A percentile compares a stretch with the other conserved stretches of the same genome.
phyloP scores from a whole-genome alignment of 306 rosid species.

The Acmispon strigosus region DNA sequence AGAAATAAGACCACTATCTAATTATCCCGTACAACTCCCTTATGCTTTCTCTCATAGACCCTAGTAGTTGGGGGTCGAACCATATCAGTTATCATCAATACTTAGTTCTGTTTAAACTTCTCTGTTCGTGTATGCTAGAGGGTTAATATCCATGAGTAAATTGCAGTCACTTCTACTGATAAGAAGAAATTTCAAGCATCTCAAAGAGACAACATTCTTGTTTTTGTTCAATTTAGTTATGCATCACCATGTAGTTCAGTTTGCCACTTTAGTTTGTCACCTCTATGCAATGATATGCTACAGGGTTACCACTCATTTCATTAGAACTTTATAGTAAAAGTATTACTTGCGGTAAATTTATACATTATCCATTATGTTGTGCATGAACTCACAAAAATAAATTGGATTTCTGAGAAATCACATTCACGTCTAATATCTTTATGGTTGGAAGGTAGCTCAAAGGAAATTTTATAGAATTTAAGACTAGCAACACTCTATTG shows the following conservation, averaged over 20 bases:
- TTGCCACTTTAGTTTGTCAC: background rate
- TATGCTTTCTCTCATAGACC: too few relatives aligned
- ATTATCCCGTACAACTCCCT: too few relatives aligned
- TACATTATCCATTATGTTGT: background rate
- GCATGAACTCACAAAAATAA: background rate
- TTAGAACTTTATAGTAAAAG: background rate
- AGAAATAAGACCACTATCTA: too few relatives aligned
- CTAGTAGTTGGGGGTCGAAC: too few relatives aligned
- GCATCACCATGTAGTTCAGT: background rate
- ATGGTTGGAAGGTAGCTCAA: background rate
- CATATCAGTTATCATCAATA: background rate
- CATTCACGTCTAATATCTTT: background rate
- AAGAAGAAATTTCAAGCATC: background rate
- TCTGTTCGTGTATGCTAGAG: background rate
- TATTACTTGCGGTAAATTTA: background rate
- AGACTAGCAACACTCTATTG: background rate
- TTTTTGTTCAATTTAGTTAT: background rate
- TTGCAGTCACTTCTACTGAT: background rate
- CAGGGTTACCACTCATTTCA: background rate
- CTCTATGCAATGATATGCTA: background rate
- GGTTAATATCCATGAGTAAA: background rate
- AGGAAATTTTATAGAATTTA: background rate
- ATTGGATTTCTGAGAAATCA: background rate
- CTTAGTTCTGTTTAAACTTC: background rate
- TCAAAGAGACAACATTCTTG: background rate